phyloP scores from a whole-genome alignment of 2,329 filamentous ascomycete species.

The Zalaria obscura region DNA sequence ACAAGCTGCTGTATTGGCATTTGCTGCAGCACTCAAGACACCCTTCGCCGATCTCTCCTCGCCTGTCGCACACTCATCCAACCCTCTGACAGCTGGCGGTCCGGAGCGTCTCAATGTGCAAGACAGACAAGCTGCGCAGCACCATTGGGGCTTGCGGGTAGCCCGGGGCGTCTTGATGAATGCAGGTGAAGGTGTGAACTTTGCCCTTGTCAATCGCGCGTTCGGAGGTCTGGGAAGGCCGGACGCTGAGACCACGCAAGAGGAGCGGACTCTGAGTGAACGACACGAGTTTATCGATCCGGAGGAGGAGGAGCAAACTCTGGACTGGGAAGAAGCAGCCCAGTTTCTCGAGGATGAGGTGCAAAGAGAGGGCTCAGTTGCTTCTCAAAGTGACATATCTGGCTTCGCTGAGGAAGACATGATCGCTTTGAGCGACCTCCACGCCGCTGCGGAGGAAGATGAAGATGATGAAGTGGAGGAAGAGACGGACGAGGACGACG shows the following conservation, averaged over 20 bases:
- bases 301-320: conserved; percentile 17
- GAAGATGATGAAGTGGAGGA: conserved; percentile 4
- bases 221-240: conserved; percentile 44
- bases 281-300: conserved; percentile 34
- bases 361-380: background rate
- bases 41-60: conserved; percentile 37
- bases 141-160: conserved; percentile 47
- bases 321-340: background rate
- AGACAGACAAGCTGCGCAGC: conserved; percentile 27
- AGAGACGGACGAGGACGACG: conserved; percentile 7
- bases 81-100: conserved; percentile 2
- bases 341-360: background rate
- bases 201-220: conserved; percentile 42
- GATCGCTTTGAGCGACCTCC: conserved; percentile 3
- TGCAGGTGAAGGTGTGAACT: conserved; percentile 40
- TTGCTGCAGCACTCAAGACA: conserved; percentile 37
- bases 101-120: conserved; percentile 19
- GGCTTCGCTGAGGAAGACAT: conserved; percentile 1
- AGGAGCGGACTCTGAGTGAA: conserved; percentile 24
- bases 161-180: conserved; percentile 45
- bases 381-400: background rate
- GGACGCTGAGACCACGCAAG: conserved; percentile 21
- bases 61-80: conserved; percentile 13
- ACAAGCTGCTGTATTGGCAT: conserved; percentile 40
- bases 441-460: conserved; percentile 8